These are phyloP conservation scores for Apiosordaria backusii DNA, from an alignment of 495 filamentous ascomycete species.

Conservation along the genomic window DNA sequence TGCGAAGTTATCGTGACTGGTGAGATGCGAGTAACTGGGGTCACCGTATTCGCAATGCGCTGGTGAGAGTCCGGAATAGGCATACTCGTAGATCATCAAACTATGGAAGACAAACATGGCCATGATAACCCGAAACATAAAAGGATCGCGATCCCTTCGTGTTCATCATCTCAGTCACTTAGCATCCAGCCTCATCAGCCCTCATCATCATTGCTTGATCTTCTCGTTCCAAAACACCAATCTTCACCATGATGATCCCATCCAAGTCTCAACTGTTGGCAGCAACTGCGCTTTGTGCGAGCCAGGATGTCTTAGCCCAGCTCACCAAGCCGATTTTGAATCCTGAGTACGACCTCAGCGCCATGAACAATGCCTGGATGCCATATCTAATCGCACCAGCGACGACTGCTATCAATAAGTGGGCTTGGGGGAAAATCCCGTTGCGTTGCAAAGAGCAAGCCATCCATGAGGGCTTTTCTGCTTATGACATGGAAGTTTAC, in stretches of 20 bases:
- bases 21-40: background rate
- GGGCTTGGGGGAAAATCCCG: background rate
- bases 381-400: background rate
- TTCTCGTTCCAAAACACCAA: background rate
- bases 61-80: background rate
- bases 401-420: background rate
- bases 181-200: background rate
- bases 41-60: background rate
- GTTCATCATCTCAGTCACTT: background rate
- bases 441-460: background rate
- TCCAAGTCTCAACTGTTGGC: background rate
- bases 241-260: background rate
- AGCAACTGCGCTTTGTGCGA: background rate
- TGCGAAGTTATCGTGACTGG: background rate
- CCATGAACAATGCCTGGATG: background rate
- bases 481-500: slow-evolving; percentile 2
- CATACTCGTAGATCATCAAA: background rate
- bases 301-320: background rate
- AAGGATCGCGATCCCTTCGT: background rate
- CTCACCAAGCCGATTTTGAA: background rate
- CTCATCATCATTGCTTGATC: background rate
- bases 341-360: background rate
- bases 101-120: background rate
- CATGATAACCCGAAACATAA: background rate
- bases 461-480: background rate